These are phyloP conservation scores for Agrocybe pediades DNA, from an alignment of 768 basidiomycete species.

Conservation along the genomic window DNA sequence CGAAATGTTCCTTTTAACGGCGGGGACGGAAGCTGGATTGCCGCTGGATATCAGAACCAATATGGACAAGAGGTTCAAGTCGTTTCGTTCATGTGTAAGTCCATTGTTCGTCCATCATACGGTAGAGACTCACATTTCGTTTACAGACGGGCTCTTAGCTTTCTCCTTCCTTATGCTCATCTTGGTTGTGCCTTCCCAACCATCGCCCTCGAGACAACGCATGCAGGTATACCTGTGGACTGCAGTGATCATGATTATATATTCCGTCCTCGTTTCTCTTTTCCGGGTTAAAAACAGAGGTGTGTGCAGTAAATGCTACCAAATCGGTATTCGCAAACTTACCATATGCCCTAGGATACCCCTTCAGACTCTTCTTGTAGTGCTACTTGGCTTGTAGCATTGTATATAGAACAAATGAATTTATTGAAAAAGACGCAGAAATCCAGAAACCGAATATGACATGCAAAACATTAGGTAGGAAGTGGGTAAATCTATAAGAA, in stretches of 20 bases:
- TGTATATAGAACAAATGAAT: slow-evolving; percentile 4
- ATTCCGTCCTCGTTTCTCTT: slow-evolving; percentile 82
- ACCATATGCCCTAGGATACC: slow-evolving; percentile 59
- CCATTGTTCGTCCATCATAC: background rate
- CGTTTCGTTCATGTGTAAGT: slow-evolving; percentile 82
- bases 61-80: slow-evolving; percentile 93
- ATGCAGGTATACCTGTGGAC: slow-evolving; percentile 91
- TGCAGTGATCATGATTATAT: slow-evolving; percentile 76
- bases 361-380: slow-evolving; percentile 76
- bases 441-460: background rate
- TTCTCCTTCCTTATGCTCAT: slow-evolving; percentile 80
- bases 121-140: slow-evolving; percentile 1
- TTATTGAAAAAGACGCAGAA: slow-evolving; percentile 5
- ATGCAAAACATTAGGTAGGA: slow-evolving; percentile 2
- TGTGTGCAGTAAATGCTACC: slow-evolving; percentile 30
- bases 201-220: slow-evolving; percentile 74
- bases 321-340: background rate
- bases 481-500: slow-evolving; percentile 16
- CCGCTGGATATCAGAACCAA: slow-evolving; percentile 86
- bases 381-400: slow-evolving; percentile 4
- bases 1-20: slow-evolving; percentile 73
- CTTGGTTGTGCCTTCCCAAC: slow-evolving; percentile 76
- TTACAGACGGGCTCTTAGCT: slow-evolving; percentile 81
- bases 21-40: slow-evolving; percentile 76
- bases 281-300: slow-evolving; percentile 93